Evolutionary conservation across 1,139 yeast species (phyloP).

Genomic region (Yamadazyma triangularis): DNA sequence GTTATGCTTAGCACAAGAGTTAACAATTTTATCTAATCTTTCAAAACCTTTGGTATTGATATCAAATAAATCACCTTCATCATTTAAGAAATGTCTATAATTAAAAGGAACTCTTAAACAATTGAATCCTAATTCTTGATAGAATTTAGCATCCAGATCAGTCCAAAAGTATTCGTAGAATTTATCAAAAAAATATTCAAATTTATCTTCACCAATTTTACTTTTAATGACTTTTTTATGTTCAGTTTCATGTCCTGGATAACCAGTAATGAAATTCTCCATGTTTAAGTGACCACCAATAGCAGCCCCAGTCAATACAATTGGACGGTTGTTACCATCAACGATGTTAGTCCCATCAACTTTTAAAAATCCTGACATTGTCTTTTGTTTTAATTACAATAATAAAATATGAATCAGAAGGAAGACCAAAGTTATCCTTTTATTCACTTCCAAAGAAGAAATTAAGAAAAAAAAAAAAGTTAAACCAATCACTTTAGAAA

Average conservation of each 20-base stretch:
- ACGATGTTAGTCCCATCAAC: slow-evolving; percentile 31
- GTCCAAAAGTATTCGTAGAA: slow-evolving; percentile 44
- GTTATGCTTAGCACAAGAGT: slow-evolving; percentile 28
- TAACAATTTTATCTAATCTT: slow-evolving; percentile 30
- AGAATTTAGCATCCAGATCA: slow-evolving; percentile 35
- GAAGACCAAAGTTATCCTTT: too few relatives aligned
- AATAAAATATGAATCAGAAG: too few relatives aligned
- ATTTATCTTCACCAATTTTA: slow-evolving; percentile 35
- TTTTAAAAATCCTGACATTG: slow-evolving; percentile 4
- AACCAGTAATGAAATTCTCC: slow-evolving; percentile 46
- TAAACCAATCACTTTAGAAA: too few relatives aligned
- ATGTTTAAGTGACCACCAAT: slow-evolving; percentile 42
- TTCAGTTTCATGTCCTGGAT: slow-evolving; percentile 42
- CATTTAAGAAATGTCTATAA: slow-evolving; percentile 39
- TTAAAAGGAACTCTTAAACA: slow-evolving; percentile 41
- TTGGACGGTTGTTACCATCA: slow-evolving; percentile 21
- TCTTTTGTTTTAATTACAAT: too few relatives aligned
- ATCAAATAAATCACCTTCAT: slow-evolving; percentile 27
- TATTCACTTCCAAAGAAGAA: not conserved
- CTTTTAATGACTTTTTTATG: slow-evolving; percentile 28
- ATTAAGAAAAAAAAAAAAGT: too few relatives aligned
- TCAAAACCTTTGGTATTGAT: slow-evolving; percentile 35
- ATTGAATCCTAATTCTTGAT: slow-evolving; percentile 31
- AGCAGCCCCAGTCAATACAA: slow-evolving; percentile 33
- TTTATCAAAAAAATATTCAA: slow-evolving; percentile 36